Conservation (phyloP, 2,329 filamentous ascomycete genomes). For the Talaromyces sp. region DNA sequence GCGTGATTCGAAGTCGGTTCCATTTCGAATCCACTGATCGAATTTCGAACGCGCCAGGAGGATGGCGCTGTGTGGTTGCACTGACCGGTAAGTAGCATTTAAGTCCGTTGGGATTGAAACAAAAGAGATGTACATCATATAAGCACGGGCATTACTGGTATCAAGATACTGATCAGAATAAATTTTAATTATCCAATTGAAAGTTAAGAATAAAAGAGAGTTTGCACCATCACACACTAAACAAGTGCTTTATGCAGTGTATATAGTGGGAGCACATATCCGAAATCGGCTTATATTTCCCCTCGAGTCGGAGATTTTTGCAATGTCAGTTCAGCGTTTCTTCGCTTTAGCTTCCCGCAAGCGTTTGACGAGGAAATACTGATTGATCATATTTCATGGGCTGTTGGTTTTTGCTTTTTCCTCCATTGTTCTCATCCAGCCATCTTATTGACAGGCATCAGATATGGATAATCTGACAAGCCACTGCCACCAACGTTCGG, state of each 20-base stretch:
- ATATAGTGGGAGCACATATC: not conserved
- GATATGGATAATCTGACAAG: not conserved
- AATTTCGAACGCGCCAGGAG: not conserved
- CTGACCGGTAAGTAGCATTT: not conserved
- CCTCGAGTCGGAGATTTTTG: constrained; percentile 3
- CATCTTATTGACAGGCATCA: not conserved
- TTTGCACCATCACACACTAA: constrained; percentile 2
- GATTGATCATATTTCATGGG: not conserved
- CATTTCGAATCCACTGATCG: not conserved
- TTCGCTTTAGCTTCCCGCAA: not conserved
- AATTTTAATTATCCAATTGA: not conserved
- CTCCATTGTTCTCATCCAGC: not conserved
- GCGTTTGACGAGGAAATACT: not conserved
- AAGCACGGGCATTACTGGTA: not conserved
- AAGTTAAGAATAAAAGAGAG: not conserved
- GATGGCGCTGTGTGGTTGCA: not conserved
- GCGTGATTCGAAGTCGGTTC: not conserved
- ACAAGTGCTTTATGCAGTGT: not conserved
- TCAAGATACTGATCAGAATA: too few relatives aligned
- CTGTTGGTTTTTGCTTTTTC: not conserved
- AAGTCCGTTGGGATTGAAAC: not conserved
- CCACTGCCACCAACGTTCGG: not conserved
- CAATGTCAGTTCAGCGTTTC: not conserved
- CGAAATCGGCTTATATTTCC: not conserved
- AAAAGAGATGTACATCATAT: not conserved